These are phyloP conservation scores for Colletotrichum somersetense DNA, from an alignment of 2,329 filamentous ascomycete genomes.

Conservation along the genomic window DNA sequence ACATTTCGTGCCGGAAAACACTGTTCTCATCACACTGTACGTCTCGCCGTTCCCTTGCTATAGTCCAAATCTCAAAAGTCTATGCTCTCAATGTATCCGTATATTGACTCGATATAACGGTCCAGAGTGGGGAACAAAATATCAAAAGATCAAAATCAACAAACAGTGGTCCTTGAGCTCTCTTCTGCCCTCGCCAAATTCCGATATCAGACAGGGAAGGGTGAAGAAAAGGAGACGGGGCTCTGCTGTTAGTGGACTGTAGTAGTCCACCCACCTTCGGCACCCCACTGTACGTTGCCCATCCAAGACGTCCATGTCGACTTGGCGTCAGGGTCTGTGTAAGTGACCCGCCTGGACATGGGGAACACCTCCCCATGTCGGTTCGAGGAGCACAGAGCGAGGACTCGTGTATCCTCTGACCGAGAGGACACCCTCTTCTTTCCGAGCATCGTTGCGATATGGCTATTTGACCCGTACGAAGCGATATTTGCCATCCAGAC, in stretches of 20 bases:
- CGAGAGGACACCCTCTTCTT: constrained; percentile 9
- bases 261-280: too few relatives aligned
- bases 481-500: constrained; percentile 7
- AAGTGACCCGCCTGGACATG: constrained; percentile 21
- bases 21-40: not conserved
- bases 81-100: not conserved
- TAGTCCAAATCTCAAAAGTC: not conserved
- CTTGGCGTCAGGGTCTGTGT: not conserved
- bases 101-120: not conserved
- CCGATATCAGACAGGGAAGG: not conserved
- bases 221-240: not conserved
- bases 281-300: constrained; percentile 1
- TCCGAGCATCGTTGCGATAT: constrained; percentile 4
- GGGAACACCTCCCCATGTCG: not conserved
- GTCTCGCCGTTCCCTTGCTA: not conserved
- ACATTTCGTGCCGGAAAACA: not conserved
- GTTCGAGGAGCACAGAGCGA: constrained; percentile 16
- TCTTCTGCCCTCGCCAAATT: not conserved
- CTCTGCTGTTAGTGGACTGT: not conserved
- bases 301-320: constrained; percentile 3
- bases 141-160: not conserved
- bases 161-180: not conserved
- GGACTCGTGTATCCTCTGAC: not conserved
- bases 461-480: constrained; percentile 10
- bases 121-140: not conserved